These are phyloP conservation scores for Oleoguttula mirabilis DNA, from an alignment of 495 filamentous ascomycete genomes.

Conservation along the genomic window DNA sequence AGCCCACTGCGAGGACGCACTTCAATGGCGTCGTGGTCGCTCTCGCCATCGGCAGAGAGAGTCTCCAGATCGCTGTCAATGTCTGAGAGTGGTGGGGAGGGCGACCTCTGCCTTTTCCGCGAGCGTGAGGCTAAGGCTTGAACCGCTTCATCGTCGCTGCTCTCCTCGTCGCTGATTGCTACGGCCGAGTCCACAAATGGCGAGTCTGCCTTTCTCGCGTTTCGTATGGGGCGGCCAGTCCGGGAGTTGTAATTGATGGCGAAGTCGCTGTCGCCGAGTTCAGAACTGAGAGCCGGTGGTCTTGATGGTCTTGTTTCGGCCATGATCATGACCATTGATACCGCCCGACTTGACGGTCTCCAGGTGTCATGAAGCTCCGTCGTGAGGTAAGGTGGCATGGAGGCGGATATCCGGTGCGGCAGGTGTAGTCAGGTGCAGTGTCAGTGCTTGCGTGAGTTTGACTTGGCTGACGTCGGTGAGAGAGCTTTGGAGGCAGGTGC, in stretches of 20 bases:
- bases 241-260: conserved; percentile 1
- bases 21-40: neutral
- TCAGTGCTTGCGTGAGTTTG: no score
- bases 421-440: no score
- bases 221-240: conserved; percentile 4
- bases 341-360: no score
- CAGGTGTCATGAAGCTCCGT: no score
- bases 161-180: conserved; percentile 11
- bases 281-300: neutral
- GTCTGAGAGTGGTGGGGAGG: conserved; percentile 18
- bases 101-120: conserved; percentile 13
- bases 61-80: conserved; percentile 1
- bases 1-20: neutral
- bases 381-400: no score
- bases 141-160: conserved; percentile 17
- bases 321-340: no score
- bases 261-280: conserved; percentile 1
- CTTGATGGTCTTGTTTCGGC: no score
- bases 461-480: no score
- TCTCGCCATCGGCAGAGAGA: neutral
- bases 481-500: no score
- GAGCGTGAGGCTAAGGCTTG: neutral
- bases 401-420: no score
- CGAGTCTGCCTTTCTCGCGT: conserved; percentile 7
- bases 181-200: conserved; percentile 4